Base-by-base conservation (phyloP, 495 filamentous ascomycete species). In the Pyrenopolyporus hunteri region DNA sequence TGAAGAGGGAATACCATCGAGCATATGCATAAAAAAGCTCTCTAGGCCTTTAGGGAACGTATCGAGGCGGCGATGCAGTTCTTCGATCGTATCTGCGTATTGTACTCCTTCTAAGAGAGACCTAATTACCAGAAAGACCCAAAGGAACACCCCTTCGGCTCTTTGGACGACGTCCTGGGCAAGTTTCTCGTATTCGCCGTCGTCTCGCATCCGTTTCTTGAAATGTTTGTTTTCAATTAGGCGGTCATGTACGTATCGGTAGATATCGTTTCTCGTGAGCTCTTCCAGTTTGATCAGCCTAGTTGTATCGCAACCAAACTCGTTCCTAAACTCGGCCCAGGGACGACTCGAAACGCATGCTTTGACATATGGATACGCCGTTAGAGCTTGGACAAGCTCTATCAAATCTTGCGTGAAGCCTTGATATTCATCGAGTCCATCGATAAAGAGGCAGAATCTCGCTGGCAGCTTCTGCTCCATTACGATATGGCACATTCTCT, bases 281-380 rank as follows among this genome's bases (percentile, higher is more conserved):
- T 70, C 47, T 11, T 70, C 56, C 8, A 67, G 31, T 14, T 63
- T 63, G 2, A 70, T 23, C 22, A 59, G 37, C 8, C 43, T 22
- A 0, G 33, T 13, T 4, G 13, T 26, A 22, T 49, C 11, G 4
- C 33, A 13, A 0, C 65, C 67, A 35, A 82, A 81, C 0, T 63
- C 66, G 42, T 77, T 66, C 16, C 74, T 59, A 51, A 84, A 83
- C 0, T 68, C 66, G 20, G 72, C 70, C 76, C 74, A 81, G 0
- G 79, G 77, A 0, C 82, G 72, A 55, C 82, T 84, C 11, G 81
- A 79, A 2, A 81, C 54, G 52, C 82, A 85, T 5, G 78, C 11
- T 45, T 83, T 83, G 47, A 82, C 55, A 51, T 76, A 59, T 20
- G 37, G 23, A 29, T 49, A 16, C 16, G 29, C 17, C 4, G 26